These are phyloP conservation scores for Leersia perrieri DNA, from an alignment of 176 grass and related monocot species.

Conservation along the genomic window DNA sequence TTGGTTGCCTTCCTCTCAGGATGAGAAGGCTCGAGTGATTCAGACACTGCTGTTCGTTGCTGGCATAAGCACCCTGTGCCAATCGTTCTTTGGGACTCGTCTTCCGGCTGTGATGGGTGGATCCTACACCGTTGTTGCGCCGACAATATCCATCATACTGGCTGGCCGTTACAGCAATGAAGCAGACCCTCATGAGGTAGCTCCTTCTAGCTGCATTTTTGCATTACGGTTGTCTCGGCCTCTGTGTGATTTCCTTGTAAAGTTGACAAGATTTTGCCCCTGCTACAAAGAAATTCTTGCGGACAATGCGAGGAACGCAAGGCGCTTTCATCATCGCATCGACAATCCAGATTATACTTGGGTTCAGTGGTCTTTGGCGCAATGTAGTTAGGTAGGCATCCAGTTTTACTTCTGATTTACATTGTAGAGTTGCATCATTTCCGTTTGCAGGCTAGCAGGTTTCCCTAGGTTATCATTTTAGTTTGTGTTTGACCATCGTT, in stretches of 20 bases:
- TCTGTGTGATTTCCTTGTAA: neutral
- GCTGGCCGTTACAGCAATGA: constrained; percentile 67
- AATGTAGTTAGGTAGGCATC: constrained; percentile 68
- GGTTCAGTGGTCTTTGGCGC: constrained; percentile 96
- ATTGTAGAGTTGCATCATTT: neutral
- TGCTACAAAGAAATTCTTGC: constrained; percentile 71
- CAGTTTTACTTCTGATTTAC: neutral
- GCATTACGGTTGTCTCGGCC: neutral
- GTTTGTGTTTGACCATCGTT: neutral
- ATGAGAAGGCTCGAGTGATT: constrained; percentile 79
- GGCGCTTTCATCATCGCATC: constrained; percentile 80
- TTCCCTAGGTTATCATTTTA: neutral
- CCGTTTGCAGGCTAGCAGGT: neutral
- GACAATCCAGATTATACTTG: constrained; percentile 80
- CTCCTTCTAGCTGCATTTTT: neutral
- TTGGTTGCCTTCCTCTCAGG: constrained; percentile 34
- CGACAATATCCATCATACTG: constrained; percentile 88
- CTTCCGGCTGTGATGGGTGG: constrained; percentile 78
- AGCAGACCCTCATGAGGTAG: constrained; percentile 79
- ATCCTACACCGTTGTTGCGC: constrained; percentile 72
- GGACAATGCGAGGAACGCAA: constrained; percentile 79
- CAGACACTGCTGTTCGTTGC: constrained; percentile 88
- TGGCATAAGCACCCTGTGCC: constrained; percentile 84
- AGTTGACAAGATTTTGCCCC: neutral
- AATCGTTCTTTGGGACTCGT: constrained; percentile 79